Conservation (phyloP, 2,329 filamentous ascomycete species). For the Dothistroma septosporum region DNA sequence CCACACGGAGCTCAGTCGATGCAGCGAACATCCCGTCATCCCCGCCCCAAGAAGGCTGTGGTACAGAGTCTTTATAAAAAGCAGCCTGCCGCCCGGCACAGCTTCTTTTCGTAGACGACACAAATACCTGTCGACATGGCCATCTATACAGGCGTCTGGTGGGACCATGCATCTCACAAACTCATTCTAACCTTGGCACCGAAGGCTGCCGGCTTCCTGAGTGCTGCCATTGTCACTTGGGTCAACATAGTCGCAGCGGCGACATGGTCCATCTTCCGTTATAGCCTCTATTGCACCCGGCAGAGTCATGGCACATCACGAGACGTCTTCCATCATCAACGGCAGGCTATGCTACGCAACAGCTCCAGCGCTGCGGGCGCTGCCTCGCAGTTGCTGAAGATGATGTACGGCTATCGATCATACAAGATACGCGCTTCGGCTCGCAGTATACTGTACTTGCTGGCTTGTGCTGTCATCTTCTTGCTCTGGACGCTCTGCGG, state of each 20-base stretch:
- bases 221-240: constrained; percentile 1
- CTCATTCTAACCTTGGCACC: constrained; percentile 2
- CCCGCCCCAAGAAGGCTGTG: too few relatives aligned
- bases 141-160: constrained; percentile 4
- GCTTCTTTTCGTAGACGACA: too few relatives aligned
- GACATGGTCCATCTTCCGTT: constrained; percentile 3
- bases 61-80: too few relatives aligned
- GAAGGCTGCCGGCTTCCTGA: not conserved
- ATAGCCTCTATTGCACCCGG: not conserved
- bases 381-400: not conserved
- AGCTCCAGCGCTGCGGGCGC: not conserved
- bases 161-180: constrained; percentile 1
- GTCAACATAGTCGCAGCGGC: not conserved
- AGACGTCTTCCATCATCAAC: constrained; percentile 2
- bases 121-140: not conserved
- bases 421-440: not conserved
- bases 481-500: constrained; percentile 2
- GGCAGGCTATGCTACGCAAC: constrained; percentile 1
- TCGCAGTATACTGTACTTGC: not conserved
- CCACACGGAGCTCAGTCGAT: too few relatives aligned
- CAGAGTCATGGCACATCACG: not conserved
- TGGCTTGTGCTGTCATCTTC: not conserved
- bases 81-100: too few relatives aligned
- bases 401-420: not conserved
- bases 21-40: too few relatives aligned